Conservation (phyloP, 768 basidiomycete species). For the Sporobolomyces phaffii region DNA sequence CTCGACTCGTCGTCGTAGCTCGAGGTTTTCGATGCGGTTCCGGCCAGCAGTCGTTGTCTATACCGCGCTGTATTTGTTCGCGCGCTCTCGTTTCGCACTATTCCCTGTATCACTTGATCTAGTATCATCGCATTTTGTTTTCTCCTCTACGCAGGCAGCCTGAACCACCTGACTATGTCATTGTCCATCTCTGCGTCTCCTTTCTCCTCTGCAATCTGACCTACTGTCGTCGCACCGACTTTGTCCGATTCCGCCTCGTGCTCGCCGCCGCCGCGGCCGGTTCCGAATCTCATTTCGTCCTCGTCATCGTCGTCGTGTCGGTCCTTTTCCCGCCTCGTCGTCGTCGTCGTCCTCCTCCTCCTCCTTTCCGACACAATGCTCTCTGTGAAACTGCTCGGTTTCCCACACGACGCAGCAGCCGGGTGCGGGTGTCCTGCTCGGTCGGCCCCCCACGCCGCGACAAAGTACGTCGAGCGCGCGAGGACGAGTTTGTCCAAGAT, state of each 20-base stretch:
- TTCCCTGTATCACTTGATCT: too few relatives aligned
- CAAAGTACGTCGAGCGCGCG: background rate
- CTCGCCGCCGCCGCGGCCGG: too few relatives aligned
- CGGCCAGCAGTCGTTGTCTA: too few relatives aligned
- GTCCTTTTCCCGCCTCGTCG: background rate
- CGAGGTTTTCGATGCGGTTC: too few relatives aligned
- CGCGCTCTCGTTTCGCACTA: too few relatives aligned
- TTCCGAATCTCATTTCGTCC: background rate
- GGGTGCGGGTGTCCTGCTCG: background rate
- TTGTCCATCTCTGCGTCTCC: background rate
- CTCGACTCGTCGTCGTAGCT: too few relatives aligned
- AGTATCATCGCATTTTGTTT: too few relatives aligned
- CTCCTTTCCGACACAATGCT: background rate
- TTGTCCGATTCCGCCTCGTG: too few relatives aligned
- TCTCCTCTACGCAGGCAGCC: background rate
- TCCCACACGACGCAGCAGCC: background rate
- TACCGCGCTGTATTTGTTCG: too few relatives aligned
- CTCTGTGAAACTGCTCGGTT: slow-evolving; percentile 1
- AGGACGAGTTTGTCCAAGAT: slow-evolving; percentile 6
- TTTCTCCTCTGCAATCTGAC: background rate
- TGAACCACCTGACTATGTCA: slow-evolving; percentile 8
- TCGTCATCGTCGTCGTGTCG: background rate
- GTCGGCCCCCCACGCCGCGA: background rate
- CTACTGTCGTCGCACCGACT: background rate
- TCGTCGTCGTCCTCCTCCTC: background rate